Evolutionary conservation across 768 basidiomycete species (phyloP).

Genomic region (Amanita phalloides): DNA sequence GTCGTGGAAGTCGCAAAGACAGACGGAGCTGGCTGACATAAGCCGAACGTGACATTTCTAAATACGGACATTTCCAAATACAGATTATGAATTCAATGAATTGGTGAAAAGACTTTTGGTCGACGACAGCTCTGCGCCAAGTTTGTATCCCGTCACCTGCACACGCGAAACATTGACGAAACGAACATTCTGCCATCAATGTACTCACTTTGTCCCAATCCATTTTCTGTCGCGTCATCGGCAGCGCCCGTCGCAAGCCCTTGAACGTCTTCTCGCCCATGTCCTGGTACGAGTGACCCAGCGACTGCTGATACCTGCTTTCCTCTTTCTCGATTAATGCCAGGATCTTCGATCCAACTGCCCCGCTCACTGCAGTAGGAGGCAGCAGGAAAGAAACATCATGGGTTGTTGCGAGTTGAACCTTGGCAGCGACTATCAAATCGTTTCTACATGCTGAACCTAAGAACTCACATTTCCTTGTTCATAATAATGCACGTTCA

Average conservation of each 20-base stretch:
- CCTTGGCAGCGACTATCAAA: constrained; percentile 31
- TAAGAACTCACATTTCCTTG: constrained; percentile 72
- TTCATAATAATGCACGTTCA: constrained; percentile 95
- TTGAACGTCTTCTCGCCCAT: constrained; percentile 95
- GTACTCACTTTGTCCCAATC: constrained; percentile 85
- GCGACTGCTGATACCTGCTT: constrained; percentile 62
- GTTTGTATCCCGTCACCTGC: constrained; percentile 50
- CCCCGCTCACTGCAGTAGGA: constrained; percentile 37
- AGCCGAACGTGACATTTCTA: constrained; percentile 16
- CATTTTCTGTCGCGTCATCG: constrained; percentile 85
- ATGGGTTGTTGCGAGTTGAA: constrained; percentile 80
- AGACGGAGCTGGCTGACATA: constrained; percentile 30
- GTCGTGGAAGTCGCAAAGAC: constrained; percentile 21
- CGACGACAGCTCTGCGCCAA: constrained; percentile 66
- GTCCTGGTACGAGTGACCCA: constrained; percentile 77
- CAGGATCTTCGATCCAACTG: constrained; percentile 61
- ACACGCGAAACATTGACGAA: not conserved
- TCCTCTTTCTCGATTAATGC: constrained; percentile 79
- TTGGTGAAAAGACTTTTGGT: constrained; percentile 44
- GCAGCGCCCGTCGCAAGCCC: constrained; percentile 79
- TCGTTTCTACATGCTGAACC: not conserved
- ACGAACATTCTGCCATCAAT: not conserved
- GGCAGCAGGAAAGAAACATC: constrained; percentile 54
- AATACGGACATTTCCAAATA: too few species aligned
- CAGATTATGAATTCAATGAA: constrained; percentile 15